A percentile compares a stretch with the other conserved stretches of the same genome.
phyloP scores from a whole-genome alignment of 176 grass and related monocot genomes.

The Zea mays region Zm-B73-REFERENCE-NAM-5.0 NC_050102.1:19582501-19583000 shows the following conservation, averaged over 20 bases:
- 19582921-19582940: conserved; percentile 80
- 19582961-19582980: conserved; percentile 58
- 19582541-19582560: conserved; percentile 72
- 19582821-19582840: conserved; percentile 46
- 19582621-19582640: conserved; percentile 67
- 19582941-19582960: conserved; percentile 79
- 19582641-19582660: conserved; percentile 90
- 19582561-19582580: conserved; percentile 62
- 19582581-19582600: conserved; percentile 63
- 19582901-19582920: neutral
- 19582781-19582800: conserved; percentile 85
- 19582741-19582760: conserved; percentile 79
- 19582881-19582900: neutral
- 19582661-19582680: conserved; percentile 80
- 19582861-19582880: too few species aligned
- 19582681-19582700: conserved; percentile 63
- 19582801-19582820: conserved; percentile 98
- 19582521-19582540: conserved; percentile 95
- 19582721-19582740: conserved; percentile 82
- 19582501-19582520: conserved; percentile 71
- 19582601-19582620: conserved; percentile 70
- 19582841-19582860: too few species aligned
- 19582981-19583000: conserved; percentile 89
- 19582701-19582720: conserved; percentile 82
- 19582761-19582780: conserved; percentile 74